These are phyloP conservation scores for Crepidotus sp. DNA, from an alignment of 1,284 basidiomycete species.

Conservation along the genomic window DNA sequence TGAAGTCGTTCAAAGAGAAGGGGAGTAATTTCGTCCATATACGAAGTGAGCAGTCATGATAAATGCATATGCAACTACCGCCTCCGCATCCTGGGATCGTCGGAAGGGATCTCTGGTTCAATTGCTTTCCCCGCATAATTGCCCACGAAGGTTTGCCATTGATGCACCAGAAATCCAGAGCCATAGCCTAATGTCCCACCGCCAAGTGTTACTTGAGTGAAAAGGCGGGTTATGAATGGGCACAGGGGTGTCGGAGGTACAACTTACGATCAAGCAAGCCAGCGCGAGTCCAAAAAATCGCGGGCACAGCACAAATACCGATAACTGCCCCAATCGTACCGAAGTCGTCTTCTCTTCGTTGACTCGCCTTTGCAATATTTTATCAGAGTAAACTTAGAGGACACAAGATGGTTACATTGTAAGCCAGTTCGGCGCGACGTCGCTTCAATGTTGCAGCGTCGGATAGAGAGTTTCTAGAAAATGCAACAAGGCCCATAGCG, in stretches of 20 bases:
- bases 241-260: no score
- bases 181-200: slow-evolving; percentile 60
- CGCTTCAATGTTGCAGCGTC: slow-evolving; percentile 11
- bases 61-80: slow-evolving; percentile 13
- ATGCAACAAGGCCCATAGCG: slow-evolving; percentile 5
- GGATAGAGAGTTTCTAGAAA: slow-evolving; percentile 8
- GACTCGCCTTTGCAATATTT: slow-evolving; percentile 4
- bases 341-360: slow-evolving; percentile 17
- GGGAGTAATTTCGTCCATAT: background rate
- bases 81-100: slow-evolving; percentile 16
- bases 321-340: slow-evolving; percentile 13
- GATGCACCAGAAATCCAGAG: slow-evolving; percentile 48
- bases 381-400: background rate
- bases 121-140: slow-evolving; percentile 35
- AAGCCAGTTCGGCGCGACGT: slow-evolving; percentile 5
- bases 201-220: slow-evolving; percentile 49
- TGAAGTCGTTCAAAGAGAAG: slow-evolving; percentile 29
- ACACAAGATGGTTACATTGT: slow-evolving; percentile 5
- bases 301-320: slow-evolving; percentile 1
- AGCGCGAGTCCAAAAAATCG: slow-evolving; percentile 9
- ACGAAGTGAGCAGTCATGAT: slow-evolving; percentile 2
- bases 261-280: slow-evolving; percentile 13
- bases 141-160: slow-evolving; percentile 40
- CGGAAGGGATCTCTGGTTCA: slow-evolving; percentile 8
- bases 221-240: background rate